These are phyloP conservation scores for Nakazawaea sp. DNA, from an alignment of 805 yeast species.

Conservation along the genomic window DNA sequence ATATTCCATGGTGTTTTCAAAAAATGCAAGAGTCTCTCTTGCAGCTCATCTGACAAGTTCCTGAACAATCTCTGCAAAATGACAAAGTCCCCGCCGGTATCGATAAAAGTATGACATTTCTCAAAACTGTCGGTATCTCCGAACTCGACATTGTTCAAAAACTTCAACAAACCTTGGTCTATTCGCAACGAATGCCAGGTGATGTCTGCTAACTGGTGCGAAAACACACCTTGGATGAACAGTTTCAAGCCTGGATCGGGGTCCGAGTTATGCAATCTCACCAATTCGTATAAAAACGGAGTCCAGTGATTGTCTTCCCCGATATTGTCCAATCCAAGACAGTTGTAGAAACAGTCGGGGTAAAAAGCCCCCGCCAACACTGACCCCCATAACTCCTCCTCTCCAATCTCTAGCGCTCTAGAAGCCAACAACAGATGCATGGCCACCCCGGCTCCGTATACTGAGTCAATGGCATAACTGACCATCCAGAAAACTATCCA, in stretches of 20 bases:
- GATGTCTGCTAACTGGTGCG: constrained; percentile 60
- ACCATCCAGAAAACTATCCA: too few relatives aligned
- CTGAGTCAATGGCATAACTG: too few relatives aligned
- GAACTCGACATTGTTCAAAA: constrained; percentile 47
- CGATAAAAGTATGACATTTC: constrained; percentile 48
- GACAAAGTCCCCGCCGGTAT: constrained; percentile 60
- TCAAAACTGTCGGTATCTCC: constrained; percentile 31
- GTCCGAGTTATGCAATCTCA: constrained; percentile 19
- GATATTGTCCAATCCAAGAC: constrained; percentile 40
- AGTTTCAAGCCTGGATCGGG: constrained; percentile 23
- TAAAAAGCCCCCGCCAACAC: constrained; percentile 60
- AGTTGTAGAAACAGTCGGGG: constrained; percentile 64
- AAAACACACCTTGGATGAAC: constrained; percentile 49
- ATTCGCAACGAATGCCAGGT: constrained; percentile 61
- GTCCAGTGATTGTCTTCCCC: constrained; percentile 73
- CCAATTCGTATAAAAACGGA: constrained; percentile 44
- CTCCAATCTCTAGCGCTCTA: too few relatives aligned
- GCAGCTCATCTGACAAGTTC: neutral
- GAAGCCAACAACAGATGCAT: too few relatives aligned
- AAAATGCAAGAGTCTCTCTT: constrained; percentile 7
- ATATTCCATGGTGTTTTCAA: constrained; percentile 30
- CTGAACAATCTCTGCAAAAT: constrained; percentile 23
- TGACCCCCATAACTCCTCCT: too few relatives aligned
- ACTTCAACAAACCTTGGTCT: constrained; percentile 46
- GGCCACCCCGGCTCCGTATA: too few relatives aligned